phyloP scores from a whole-genome alignment of 176 grass and related monocot species.

The Carex scoparia region DNA sequence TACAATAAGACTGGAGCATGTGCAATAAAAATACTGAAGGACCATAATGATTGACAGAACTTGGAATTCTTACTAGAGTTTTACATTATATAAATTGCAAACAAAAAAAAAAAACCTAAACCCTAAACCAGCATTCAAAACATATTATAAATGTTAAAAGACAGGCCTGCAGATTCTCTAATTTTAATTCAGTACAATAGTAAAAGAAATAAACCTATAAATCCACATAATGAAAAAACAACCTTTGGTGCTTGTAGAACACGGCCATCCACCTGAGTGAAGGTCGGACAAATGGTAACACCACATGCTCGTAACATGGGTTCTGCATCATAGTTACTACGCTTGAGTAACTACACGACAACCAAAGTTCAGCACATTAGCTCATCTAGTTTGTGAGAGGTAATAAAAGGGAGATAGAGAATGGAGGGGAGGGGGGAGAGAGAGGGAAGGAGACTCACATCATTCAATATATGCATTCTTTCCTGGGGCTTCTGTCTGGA shows the following conservation, averaged over 20 bases:
- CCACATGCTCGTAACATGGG: conserved; percentile 67
- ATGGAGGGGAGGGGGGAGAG: background rate
- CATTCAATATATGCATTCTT: conserved; percentile 58
- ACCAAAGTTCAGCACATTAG: background rate
- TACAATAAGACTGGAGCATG: background rate
- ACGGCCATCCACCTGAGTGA: conserved; percentile 65
- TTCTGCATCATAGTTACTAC: conserved; percentile 62
- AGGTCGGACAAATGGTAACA: conserved; percentile 49
- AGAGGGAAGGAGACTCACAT: conserved; percentile 26
- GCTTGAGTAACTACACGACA: conserved; percentile 37
- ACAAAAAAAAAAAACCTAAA: background rate
- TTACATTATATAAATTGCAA: background rate
- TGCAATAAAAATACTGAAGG: too few relatives aligned
- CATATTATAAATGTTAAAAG: background rate
- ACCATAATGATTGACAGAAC: background rate
- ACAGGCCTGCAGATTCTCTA: background rate
- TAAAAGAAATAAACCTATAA: background rate
- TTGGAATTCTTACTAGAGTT: background rate
- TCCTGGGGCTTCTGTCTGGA: conserved; percentile 90
- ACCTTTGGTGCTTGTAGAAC: conserved; percentile 70
- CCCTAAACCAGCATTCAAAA: background rate
- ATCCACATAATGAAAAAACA: background rate
- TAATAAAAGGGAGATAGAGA: background rate
- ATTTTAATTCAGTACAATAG: background rate
- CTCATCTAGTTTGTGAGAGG: background rate